Base-by-base conservation (phyloP, 306 rosid species). In the Argentina anserina region DNA sequence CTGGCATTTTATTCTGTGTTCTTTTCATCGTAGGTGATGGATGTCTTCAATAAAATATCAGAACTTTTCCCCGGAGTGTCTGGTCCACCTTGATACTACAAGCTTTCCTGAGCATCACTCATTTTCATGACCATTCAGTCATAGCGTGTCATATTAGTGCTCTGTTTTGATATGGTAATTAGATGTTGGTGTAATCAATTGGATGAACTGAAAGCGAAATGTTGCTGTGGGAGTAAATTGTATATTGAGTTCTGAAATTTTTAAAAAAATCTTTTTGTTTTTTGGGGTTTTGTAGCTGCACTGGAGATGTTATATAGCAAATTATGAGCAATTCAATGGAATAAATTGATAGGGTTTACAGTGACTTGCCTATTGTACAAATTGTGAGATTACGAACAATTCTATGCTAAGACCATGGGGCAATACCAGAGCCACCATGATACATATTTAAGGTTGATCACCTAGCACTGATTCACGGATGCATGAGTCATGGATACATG, bases 31-130 rank as follows among this genome's bases (percentile, higher is more conserved):
- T 85, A 95, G 99, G 93, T 95, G 15, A 95, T 91, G 97, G 96
- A 90, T 69, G 92, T 90, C 76, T 91, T 95, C 87, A 90, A 87
- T 64, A 95, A 91, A 77, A 88, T 95, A 84, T 90, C 99, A 2
- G 93, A 95, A 79, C 93, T 95, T 83, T 95, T 95, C 81, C 99
- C 99, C 0, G 99, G 97, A 46, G 92, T 79, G 23, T 71, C 90
- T 7, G 95, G 97, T 53, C 73, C 92, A 37, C 96, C 90, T 59
- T 88, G 87, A 91, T 41, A 39, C 36, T 33, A 6, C 41, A n/a
- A n/a, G n/a, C n/a, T n/a, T n/a, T n/a, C n/a, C 49, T 43, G 49
- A 43, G 5, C 47, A 43, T 43, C 18, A 43, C 47, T 43, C 47
- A 43, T 43, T 43, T 43, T 43, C 47, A 43, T 43, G 47, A 43